Percentiles rank a stretch among this genome's conserved stretches.
These are phyloP conservation scores for Pontederia crassipes DNA, from an alignment of 176 grass and related monocot species.

Conservation along the genomic window DNA sequence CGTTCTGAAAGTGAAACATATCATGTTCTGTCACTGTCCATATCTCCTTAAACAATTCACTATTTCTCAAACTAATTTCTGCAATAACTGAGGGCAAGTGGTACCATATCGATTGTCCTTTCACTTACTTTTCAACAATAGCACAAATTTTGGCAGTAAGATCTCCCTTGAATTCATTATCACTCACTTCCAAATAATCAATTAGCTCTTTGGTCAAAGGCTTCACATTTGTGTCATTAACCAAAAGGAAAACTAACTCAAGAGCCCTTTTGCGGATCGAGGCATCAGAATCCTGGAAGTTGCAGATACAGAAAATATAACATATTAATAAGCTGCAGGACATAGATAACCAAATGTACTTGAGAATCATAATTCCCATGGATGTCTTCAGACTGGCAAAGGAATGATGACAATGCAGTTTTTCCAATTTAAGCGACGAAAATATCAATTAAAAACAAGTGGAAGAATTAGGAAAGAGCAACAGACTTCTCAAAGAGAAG, in stretches of 20 bases:
- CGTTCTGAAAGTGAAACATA: too few relatives aligned
- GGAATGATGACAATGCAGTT: too few relatives aligned
- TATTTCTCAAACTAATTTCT: not conserved
- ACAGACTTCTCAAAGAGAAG: too few relatives aligned
- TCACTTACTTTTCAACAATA: conserved; percentile 93
- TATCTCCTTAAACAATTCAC: not conserved
- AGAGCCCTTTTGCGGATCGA: conserved; percentile 98
- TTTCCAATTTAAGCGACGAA: too few relatives aligned
- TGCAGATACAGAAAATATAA: conserved; percentile 4
- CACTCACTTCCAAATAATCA: conserved; percentile 95
- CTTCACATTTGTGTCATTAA: conserved; percentile 86
- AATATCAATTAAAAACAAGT: too few relatives aligned
- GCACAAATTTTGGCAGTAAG: conserved; percentile 89
- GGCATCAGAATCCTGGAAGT: conserved; percentile 94
- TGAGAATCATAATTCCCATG: too few relatives aligned
- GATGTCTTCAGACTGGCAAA: too few relatives aligned
- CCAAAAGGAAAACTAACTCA: conserved; percentile 81
- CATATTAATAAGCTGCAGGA: too few relatives aligned
- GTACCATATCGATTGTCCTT: not conserved
- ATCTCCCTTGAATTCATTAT: conserved; percentile 97
- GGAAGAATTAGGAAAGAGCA: too few relatives aligned
- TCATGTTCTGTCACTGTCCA: too few relatives aligned
- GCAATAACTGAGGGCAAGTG: not conserved
- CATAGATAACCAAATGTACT: too few relatives aligned
- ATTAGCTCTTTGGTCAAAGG: conserved; percentile 92